Percentiles rank a stretch among this genome's conserved stretches.
Conservation (phyloP, 2,329 filamentous ascomycete species). For the Blumeria graminis region DNA sequence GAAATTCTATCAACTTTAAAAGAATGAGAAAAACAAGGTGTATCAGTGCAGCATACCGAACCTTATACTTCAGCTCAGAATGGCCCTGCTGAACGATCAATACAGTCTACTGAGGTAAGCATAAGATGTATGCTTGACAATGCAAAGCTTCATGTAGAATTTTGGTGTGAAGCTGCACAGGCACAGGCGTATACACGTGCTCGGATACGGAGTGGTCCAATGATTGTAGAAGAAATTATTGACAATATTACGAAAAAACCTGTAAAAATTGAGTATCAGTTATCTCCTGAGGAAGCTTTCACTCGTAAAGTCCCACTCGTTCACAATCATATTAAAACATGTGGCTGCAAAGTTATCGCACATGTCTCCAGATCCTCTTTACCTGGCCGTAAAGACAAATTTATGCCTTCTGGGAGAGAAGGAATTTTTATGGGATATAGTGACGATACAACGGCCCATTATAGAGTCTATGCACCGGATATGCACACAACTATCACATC, state of each 20-base stretch:
- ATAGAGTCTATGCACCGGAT: not conserved
- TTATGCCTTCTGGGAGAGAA: conserved; percentile 1
- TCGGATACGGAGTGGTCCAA: not conserved
- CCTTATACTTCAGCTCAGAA: not conserved
- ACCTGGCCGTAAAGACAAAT: not conserved
- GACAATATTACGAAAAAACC: not conserved
- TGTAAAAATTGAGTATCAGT: not conserved
- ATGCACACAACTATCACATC: too few species aligned
- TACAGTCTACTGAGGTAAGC: not conserved
- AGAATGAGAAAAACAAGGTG: conserved; percentile 1
- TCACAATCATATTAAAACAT: not conserved
- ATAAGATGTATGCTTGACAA: conserved; percentile 1
- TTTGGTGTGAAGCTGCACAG: conserved; percentile 1
- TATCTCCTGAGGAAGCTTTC: not conserved
- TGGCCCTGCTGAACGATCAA: not conserved
- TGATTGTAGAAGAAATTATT: not conserved
- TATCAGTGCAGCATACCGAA: conserved; percentile 1
- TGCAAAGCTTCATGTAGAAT: conserved; percentile 1
- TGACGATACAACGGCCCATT: not conserved
- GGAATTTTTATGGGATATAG: conserved; percentile 1
- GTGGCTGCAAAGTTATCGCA: not conserved
- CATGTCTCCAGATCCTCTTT: not conserved
- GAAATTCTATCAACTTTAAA: not conserved
- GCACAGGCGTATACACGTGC: conserved; percentile 1
- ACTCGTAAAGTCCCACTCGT: too few species aligned